Conservation (phyloP, 1,284 basidiomycete genomes). For the Naganishia albida region DNA sequence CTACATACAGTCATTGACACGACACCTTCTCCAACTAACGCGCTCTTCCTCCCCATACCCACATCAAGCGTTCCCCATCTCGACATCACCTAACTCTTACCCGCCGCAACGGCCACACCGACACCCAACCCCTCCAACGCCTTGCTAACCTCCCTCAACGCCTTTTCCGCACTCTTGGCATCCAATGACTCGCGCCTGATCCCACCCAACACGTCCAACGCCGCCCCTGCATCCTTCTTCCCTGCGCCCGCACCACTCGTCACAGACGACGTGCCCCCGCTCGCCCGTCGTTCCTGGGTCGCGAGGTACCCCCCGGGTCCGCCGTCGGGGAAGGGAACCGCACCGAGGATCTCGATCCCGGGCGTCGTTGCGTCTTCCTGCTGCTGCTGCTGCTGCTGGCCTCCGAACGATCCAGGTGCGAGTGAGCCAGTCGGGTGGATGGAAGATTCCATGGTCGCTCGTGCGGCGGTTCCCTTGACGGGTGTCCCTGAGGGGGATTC, state of each 20-base stretch:
- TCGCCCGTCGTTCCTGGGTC: conserved; percentile 31
- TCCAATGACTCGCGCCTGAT: conserved; percentile 41
- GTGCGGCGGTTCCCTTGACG: not conserved
- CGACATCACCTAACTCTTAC: conserved; percentile 7
- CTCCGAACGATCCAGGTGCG: not conserved
- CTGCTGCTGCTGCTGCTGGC: not conserved
- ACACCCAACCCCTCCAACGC: conserved; percentile 59
- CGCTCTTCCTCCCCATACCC: too few relatives aligned
- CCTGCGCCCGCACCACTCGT: conserved; percentile 3
- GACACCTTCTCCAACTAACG: too few relatives aligned
- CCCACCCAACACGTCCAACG: conserved; percentile 17
- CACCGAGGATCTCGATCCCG: conserved; percentile 33
- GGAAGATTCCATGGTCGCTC: not conserved
- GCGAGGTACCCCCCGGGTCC: conserved; percentile 38
- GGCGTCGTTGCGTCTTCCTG: conserved; percentile 31
- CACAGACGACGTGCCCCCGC: conserved; percentile 14
- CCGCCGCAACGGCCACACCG: conserved; percentile 15
- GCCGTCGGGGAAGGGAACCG: conserved; percentile 31
- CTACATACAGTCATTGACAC: too few relatives aligned
- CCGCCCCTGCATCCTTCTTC: not conserved
- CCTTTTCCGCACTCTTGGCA: conserved; percentile 60
- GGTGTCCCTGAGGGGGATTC: conserved; percentile 23
- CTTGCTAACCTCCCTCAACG: conserved; percentile 71
- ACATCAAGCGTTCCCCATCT: not conserved
- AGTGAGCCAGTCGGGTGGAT: conserved; percentile 19